Evolutionary conservation across 2,329 filamentous ascomycete species (phyloP), one percentile per base, ranked within the genome.

Genomic region (Fusarium avenaceum): DNA sequence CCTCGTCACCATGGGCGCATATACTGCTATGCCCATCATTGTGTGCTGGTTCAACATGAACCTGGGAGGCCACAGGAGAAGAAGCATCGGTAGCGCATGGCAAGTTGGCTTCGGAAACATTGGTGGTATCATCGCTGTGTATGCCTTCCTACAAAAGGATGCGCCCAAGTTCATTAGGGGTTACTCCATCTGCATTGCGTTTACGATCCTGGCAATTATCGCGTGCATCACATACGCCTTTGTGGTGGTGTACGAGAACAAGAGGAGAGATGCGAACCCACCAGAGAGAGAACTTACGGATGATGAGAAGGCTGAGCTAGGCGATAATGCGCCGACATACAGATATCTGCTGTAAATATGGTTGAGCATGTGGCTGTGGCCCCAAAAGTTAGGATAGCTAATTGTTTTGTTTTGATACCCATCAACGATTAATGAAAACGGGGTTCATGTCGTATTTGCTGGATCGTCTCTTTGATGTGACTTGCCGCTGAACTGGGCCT

Each of bases 1-100:
- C 82, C 82, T 97, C 32, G 88, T 96, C 49, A 90, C 92, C 3
- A 89, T 89, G 81, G 93, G 93, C 49, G 86, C 87, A 0, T 97
- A 96, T 79, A 89, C 89, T 1, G 92, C 94, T n/a, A 94, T 97
- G 91, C 94, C 95, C 0, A 89, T 97, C 30, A 88, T 94, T 43
- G 87, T 94, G 9, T 94, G 91, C 77, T 94, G 92, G 91, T 94
- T 91, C 78, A 90, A 90, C 71, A 93, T 93, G 87, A 94, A 94
- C 72, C 81, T 93, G 2, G 88, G 88, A 3, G 91, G 91, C 0
- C 92, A 94, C 75, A 89, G 89, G 58, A 85, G 91, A 4, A 84
- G 91, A 43, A 85, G 89, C 10, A 86, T 94, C 17, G 91, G 91
- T 14, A 87, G 87, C 10, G 92, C 90, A 1, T 94, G 90, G 90